Percentiles rank a stretch among this genome's conserved stretches.
Conservation (phyloP, 164 flowering plant genomes). For the Saururus chinensis region DNA sequence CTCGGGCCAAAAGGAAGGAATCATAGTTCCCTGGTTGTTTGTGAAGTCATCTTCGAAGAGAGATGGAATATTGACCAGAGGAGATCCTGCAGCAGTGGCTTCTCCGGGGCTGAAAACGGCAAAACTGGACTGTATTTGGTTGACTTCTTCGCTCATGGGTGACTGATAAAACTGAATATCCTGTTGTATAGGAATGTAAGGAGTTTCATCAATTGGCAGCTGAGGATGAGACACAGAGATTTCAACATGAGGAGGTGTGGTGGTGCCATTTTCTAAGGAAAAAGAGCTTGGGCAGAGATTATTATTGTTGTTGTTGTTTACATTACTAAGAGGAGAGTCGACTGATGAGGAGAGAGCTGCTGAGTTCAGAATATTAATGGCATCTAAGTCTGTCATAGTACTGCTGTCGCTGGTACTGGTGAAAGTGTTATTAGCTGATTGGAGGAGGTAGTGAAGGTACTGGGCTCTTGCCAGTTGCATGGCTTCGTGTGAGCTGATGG, state of each 20-base stretch:
- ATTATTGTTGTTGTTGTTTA: neutral
- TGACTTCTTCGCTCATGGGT: neutral
- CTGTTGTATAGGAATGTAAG: neutral
- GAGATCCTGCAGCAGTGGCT: neutral
- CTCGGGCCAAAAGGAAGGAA: constrained; percentile 31
- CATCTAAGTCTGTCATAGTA: constrained; percentile 21
- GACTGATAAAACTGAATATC: neutral
- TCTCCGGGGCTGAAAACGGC: neutral
- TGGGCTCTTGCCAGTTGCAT: constrained; percentile 46
- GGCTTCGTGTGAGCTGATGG: constrained; percentile 53
- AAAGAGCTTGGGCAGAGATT: neutral
- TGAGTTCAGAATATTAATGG: constrained; percentile 17
- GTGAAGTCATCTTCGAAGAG: constrained; percentile 8
- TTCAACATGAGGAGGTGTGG: neutral
- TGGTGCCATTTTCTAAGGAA: neutral
- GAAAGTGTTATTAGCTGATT: constrained; percentile 16
- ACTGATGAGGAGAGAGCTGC: neutral
- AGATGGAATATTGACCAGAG: neutral
- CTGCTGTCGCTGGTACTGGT: constrained; percentile 8
- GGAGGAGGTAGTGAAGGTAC: constrained; percentile 54
- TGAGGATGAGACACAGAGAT: neutral
- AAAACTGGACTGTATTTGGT: neutral
- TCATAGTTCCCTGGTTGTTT: constrained; percentile 22
- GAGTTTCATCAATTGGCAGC: neutral
- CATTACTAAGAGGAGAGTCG: neutral